phyloP scores from a whole-genome alignment of 106 monocot species.

The Xerophyta viscosa region DNA sequence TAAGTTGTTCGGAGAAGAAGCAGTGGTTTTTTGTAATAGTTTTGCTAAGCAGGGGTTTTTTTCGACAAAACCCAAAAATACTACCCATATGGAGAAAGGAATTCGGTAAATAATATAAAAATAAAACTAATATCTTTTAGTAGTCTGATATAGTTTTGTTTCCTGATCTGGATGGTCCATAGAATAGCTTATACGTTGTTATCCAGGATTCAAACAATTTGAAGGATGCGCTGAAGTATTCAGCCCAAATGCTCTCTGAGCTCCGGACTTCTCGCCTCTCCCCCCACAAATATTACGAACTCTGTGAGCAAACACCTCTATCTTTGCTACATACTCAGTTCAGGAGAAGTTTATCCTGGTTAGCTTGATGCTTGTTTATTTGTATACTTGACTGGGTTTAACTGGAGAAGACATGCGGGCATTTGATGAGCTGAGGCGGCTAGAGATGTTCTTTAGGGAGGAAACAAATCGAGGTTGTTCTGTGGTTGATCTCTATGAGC shows the following conservation, averaged over 20 bases:
- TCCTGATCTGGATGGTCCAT: too few species aligned
- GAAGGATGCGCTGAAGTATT: constrained; percentile 91
- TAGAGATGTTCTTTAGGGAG: constrained; percentile 98
- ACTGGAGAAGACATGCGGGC: constrained; percentile 74
- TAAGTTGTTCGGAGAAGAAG: too few species aligned
- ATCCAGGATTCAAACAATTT: constrained; percentile 81
- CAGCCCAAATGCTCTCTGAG: constrained; percentile 98
- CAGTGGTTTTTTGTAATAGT: too few species aligned
- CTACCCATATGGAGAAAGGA: too few species aligned
- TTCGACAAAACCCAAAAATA: too few species aligned
- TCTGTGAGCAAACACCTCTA: constrained; percentile 39
- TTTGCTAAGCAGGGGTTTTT: too few species aligned
- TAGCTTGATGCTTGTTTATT: too few species aligned
- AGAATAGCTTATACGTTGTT: not conserved
- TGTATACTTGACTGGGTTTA: not conserved
- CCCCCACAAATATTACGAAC: constrained; percentile 94
- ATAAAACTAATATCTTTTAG: too few species aligned
- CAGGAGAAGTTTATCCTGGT: too few species aligned
- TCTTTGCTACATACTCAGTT: too few species aligned
- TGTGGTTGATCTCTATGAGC: constrained; percentile 89
- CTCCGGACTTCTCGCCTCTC: constrained; percentile 83
- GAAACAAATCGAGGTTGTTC: constrained; percentile 71
- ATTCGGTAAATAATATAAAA: too few species aligned
- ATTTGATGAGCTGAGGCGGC: constrained; percentile 88
- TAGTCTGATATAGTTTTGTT: too few species aligned